phyloP scores from a whole-genome alignment of 192 early-diverging fungal genomes.

The Backusella australiensis region DNA sequence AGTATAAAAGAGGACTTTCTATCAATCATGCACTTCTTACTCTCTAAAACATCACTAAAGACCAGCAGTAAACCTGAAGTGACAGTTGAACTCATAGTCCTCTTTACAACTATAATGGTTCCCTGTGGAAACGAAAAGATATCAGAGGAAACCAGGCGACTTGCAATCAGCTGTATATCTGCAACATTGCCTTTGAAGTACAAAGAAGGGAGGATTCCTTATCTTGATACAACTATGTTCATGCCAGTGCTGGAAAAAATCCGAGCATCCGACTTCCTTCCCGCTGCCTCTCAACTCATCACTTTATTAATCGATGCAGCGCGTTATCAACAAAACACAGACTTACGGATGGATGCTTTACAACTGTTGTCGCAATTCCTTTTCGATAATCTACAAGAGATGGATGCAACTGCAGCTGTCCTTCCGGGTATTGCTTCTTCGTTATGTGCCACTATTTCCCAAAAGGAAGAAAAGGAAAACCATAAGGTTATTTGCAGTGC shows the following conservation, averaged over 20 bases:
- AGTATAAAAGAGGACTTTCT: not conserved
- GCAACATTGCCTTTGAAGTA: conserved; percentile 15
- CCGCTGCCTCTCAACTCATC: conserved; percentile 17
- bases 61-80: not conserved
- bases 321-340: conserved; percentile 20
- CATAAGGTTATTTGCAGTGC: conserved; percentile 30
- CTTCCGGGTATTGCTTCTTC: conserved; percentile 38
- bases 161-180: conserved; percentile 25
- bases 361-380: conserved; percentile 29
- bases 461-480: conserved; percentile 38
- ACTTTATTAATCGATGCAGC: conserved; percentile 14
- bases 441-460: conserved; percentile 27
- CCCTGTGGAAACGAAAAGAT: not conserved
- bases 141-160: conserved; percentile 33
- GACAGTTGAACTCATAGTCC: not conserved
- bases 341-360: conserved; percentile 35
- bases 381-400: conserved; percentile 24
- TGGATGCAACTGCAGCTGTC: conserved; percentile 21
- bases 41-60: conserved; percentile 3
- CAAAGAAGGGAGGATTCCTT: not conserved
- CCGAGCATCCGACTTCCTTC: conserved; percentile 4
- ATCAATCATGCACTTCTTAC: conserved; percentile 1
- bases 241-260: conserved; percentile 1
- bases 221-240: not conserved
- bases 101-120: not conserved